These are phyloP conservation scores for Xylariomycetidae sp. DNA, from an alignment of 2,329 filamentous ascomycete species.

Conservation along the genomic window DNA sequence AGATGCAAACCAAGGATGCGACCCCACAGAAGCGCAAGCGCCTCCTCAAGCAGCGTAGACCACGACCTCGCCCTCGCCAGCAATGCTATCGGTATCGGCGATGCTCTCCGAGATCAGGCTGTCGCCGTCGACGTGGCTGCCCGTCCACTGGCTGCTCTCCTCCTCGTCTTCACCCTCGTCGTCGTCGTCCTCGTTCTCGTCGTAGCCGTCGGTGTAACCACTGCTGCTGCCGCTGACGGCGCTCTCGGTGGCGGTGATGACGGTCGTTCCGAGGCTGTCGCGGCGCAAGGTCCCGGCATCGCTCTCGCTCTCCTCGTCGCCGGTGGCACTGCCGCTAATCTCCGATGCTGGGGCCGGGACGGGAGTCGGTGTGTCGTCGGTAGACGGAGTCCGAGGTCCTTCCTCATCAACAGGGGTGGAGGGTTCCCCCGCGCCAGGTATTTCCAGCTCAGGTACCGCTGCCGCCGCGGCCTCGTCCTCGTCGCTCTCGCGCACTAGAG, in stretches of 20 bases:
- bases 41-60: conserved; percentile 25
- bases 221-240: conserved; percentile 13
- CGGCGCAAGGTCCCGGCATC: conserved; percentile 46
- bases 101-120: conserved; percentile 24
- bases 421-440: no score
- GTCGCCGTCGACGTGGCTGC: conserved; percentile 29
- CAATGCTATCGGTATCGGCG: conserved; percentile 24
- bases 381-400: no score
- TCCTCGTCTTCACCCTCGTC: conserved; percentile 23
- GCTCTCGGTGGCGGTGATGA: conserved; percentile 29
- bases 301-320: conserved; percentile 27
- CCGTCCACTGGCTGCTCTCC: conserved; percentile 43
- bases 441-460: conserved; percentile 21
- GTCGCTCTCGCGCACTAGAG: conserved; percentile 52
- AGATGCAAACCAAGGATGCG: conserved; percentile 5
- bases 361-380: conserved; percentile 19
- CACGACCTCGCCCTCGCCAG: conserved; percentile 29
- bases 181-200: conserved; percentile 28
- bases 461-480: conserved; percentile 44
- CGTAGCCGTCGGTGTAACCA: conserved; percentile 4
- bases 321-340: no score
- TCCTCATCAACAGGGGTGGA: no score
- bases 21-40: neutral
- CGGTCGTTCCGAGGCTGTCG: conserved; percentile 42
- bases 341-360: no score